Conservation (phyloP, 208 protist species). For the Wallacemonas sp. region DNA sequence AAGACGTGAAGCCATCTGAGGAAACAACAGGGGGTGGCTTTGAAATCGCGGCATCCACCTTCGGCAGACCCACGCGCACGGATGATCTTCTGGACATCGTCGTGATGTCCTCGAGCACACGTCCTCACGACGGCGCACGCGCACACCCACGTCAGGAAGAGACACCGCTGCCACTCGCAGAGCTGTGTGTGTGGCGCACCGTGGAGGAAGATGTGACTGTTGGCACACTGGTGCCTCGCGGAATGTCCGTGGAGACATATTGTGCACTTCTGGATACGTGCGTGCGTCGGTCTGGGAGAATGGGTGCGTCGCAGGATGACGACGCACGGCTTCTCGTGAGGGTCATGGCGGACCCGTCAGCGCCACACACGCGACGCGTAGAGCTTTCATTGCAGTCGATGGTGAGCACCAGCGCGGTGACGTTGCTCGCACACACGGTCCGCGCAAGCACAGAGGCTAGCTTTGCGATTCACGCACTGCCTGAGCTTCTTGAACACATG, state of each 20-base stretch:
- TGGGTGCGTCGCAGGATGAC: too few species aligned
- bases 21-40: too few species aligned
- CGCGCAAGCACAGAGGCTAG: not conserved
- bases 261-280: constrained; percentile 21
- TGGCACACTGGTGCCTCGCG: constrained; percentile 2
- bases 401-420: not conserved
- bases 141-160: too few species aligned
- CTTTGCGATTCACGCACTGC: not conserved
- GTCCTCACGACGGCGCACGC: too few species aligned
- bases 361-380: not conserved
- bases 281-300: constrained; percentile 12
- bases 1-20: too few species aligned
- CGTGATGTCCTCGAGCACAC: too few species aligned
- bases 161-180: not conserved
- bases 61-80: too few species aligned
- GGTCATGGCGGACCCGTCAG: too few species aligned
- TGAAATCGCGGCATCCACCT: too few species aligned
- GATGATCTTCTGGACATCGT: too few species aligned
- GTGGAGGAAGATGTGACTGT: not conserved
- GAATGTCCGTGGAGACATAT: constrained; percentile 19
- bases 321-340: too few species aligned
- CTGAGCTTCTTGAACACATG: not conserved
- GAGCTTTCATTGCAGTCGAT: not conserved
- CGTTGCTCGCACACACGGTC: not conserved
- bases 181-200: not conserved